Evolutionary conservation across 2,329 filamentous ascomycete genomes (phyloP).

Genomic region (Westerdykella aurantiaca): DNA sequence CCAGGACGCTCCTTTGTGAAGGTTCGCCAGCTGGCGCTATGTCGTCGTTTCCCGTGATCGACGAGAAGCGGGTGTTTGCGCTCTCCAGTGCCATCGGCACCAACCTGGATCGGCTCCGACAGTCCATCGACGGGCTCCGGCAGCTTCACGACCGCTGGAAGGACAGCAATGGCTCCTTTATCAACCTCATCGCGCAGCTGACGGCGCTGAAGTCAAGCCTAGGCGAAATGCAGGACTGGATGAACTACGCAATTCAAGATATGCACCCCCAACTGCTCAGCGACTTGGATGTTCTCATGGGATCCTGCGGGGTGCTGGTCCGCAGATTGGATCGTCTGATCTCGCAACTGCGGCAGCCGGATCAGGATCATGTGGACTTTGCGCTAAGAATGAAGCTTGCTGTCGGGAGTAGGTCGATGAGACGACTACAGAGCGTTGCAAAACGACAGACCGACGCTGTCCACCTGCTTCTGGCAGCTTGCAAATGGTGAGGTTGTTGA

Average conservation of each 20-base stretch:
- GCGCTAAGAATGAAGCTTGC: conserved; percentile 29
- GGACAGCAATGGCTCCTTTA: conserved; percentile 25
- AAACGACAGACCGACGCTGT: conserved; percentile 33
- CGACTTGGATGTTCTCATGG: conserved; percentile 30
- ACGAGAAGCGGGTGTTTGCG: conserved; percentile 26
- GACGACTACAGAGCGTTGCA: conserved; percentile 25
- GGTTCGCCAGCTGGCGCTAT: conserved; percentile 10
- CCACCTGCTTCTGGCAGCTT: conserved; percentile 11
- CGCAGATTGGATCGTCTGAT: conserved; percentile 25
- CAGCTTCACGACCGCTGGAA: conserved; percentile 33
- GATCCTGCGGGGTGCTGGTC: conserved; percentile 26
- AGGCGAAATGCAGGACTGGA: conserved; percentile 32
- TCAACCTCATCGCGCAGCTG: conserved; percentile 34
- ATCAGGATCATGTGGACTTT: conserved; percentile 28
- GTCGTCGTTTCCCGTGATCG: conserved; percentile 16
- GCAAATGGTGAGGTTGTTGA: conserved; percentile 9
- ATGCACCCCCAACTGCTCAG: conserved; percentile 32
- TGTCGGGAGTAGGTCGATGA: conserved; percentile 28
- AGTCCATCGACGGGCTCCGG: conserved; percentile 28
- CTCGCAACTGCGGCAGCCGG: conserved; percentile 22
- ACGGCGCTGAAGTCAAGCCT: conserved; percentile 31
- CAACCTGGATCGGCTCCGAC: conserved; percentile 28
- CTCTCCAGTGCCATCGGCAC: conserved; percentile 23
- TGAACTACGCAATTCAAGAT: conserved; percentile 29
- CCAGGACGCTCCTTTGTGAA: not conserved